Evolutionary conservation across 225 moss, liverwort and hornwort species (phyloP).

Genomic region (Straminergon stramineum): DNA sequence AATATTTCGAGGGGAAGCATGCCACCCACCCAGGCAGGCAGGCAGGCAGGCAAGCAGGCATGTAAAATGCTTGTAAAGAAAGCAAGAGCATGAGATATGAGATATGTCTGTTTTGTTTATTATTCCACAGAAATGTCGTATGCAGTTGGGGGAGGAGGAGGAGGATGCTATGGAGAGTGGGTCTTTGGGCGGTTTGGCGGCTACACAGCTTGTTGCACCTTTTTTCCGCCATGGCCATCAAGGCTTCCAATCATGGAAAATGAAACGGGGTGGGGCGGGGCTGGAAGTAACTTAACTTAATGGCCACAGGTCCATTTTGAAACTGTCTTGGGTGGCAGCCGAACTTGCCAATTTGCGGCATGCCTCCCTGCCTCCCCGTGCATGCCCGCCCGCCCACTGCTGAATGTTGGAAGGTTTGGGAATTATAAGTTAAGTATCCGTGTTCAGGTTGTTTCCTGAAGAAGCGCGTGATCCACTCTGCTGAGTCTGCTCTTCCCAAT

Average conservation of each 20-base stretch:
- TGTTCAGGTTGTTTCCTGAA: not conserved
- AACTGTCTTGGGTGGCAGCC: slow-evolving; percentile 1
- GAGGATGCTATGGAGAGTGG: not conserved
- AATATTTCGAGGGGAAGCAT: not conserved
- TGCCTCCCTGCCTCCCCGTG: not conserved
- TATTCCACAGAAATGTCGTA: not conserved
- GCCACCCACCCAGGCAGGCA: not conserved
- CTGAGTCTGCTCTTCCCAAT: not conserved
- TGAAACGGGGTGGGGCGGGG: not conserved
- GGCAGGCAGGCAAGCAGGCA: not conserved
- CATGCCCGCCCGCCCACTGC: not conserved
- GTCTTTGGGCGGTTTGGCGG: slow-evolving; percentile 35
- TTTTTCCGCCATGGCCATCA: not conserved
- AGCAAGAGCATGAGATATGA: not conserved
- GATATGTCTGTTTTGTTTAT: not conserved
- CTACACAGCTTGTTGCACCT: not conserved
- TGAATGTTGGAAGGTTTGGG: not conserved
- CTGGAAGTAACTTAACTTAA: not conserved
- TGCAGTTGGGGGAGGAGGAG: slow-evolving; percentile 3
- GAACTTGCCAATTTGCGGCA: not conserved
- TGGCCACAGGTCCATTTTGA: not conserved
- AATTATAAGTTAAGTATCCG: not conserved
- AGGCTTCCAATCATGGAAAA: slow-evolving; percentile 7
- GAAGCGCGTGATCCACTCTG: not conserved
- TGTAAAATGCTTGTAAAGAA: not conserved